phyloP scores from a whole-genome alignment of 2,329 filamentous ascomycete genomes.

The Fonsecaea nubica region DNA sequence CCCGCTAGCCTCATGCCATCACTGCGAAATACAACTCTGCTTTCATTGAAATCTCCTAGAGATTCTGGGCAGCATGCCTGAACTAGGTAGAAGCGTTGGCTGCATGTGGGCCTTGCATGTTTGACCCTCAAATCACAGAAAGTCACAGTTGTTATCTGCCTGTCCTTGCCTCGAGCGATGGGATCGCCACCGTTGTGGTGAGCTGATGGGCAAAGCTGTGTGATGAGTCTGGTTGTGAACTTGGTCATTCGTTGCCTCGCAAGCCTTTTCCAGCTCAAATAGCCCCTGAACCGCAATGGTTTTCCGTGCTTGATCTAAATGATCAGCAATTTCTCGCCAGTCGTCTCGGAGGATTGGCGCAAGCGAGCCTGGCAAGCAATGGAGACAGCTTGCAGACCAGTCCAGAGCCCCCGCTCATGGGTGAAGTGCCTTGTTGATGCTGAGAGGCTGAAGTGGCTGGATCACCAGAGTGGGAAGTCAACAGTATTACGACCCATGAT shows the following conservation, averaged over 20 bases:
- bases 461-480: background rate
- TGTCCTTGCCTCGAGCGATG: background rate
- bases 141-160: background rate
- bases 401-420: background rate
- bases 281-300: background rate
- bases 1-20: constrained; percentile 2
- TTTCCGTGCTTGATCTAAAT: background rate
- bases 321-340: constrained; percentile 11
- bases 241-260: background rate
- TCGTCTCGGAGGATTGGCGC: background rate
- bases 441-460: background rate
- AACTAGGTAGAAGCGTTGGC: background rate
- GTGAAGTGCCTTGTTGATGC: background rate
- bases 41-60: background rate
- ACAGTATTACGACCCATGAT: background rate
- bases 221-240: too few species aligned
- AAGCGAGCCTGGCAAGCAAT: background rate
- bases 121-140: background rate
- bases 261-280: background rate
- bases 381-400: background rate
- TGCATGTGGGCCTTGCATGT: background rate
- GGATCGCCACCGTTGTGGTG: background rate
- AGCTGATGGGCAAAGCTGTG: background rate
- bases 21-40: background rate
- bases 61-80: background rate